Evolutionary conservation across 2,329 filamentous ascomycete species (phyloP), one percentile per base, ranked within the genome.

Genomic region (Pseudogymnoascus sp.): DNA sequence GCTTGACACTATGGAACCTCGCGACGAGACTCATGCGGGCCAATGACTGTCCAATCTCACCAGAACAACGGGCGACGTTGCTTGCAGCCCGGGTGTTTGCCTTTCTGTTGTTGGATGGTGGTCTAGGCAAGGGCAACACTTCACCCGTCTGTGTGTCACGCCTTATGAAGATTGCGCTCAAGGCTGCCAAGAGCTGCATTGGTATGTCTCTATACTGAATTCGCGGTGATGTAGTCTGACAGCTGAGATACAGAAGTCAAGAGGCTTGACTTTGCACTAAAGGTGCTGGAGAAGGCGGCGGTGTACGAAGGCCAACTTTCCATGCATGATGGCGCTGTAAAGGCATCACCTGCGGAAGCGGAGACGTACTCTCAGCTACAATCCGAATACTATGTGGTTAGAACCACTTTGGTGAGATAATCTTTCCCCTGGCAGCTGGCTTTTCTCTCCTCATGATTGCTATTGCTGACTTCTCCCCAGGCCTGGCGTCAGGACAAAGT

Each of bases 401-500:
- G 73, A 45, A 73, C 73, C 39, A 80, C 82, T 34, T 74, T 95
- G 75, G 91, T 92, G 76, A 74, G 43, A 34, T 31, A 6, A 54
- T 13, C 23, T 43, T 6, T 36, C 34, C 21, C 43, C 19, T 41
- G 28, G 13, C 61, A 6, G 21, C 21, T 4, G 10, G 3, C 68
- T 16, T 65, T 10, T 25, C 23, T 60, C 60, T 65, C 28, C 61
- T 14, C 23, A 31, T 57, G 11, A n/a, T 23, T 16, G 3, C 41
- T 34, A 21, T 48, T 51, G n/a, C 19, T 39, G 10, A 43, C 48
- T 54, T 31, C 28, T 13, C 64, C 66, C 34, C 36, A 93, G 90
- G 83, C 87, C 31, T 96, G 88, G 86, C 85, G 86, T 69, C 87
- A 92, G 71, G 80, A 84, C 43, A 84, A 88, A 43, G 79, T 89